Conservation (phyloP, 148 eudicot genomes). For the Silene uniflora region DNA sequence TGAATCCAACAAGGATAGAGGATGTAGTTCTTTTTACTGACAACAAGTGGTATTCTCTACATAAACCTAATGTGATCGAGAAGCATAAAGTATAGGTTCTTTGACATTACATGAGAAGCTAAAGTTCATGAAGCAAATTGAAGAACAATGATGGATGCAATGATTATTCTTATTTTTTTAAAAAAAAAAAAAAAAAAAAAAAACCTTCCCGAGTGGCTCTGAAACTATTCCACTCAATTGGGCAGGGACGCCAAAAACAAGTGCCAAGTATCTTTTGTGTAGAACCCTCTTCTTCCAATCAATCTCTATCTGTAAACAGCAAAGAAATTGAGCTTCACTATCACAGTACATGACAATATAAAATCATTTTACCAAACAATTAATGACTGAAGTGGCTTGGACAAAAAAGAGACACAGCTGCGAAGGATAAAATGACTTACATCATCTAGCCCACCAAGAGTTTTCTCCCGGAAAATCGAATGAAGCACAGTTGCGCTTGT, state of each 20-base stretch:
- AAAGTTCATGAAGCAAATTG: not conserved
- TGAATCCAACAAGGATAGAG: not conserved
- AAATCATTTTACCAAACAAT: constrained; percentile 1
- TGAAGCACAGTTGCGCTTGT: constrained; percentile 72
- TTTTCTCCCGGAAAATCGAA: constrained; percentile 94
- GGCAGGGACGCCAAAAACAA: constrained; percentile 84
- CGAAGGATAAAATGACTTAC: constrained; percentile 40
- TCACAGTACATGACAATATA: not conserved
- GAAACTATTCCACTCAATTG: constrained; percentile 57
- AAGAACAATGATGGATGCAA: not conserved
- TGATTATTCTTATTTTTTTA: too few relatives aligned
- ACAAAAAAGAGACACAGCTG: not conserved
- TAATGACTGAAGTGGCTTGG: not conserved
- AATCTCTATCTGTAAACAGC: constrained; percentile 35
- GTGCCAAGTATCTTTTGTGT: constrained; percentile 89
- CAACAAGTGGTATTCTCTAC: not conserved
- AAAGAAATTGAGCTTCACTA: not conserved
- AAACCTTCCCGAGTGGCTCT: constrained; percentile 72
- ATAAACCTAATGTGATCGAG: not conserved
- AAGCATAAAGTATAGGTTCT: not conserved
- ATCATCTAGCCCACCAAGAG: constrained; percentile 51
- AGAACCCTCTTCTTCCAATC: constrained; percentile 40
- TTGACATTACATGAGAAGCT: not conserved
- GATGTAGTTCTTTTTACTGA: not conserved
- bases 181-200: too few relatives aligned